A percentile compares a stretch with the other conserved stretches of the same genome.
Evolutionary conservation across 371 early-diverging fungal species (phyloP).

Genomic region (Syncephalastrum sp.): DNA sequence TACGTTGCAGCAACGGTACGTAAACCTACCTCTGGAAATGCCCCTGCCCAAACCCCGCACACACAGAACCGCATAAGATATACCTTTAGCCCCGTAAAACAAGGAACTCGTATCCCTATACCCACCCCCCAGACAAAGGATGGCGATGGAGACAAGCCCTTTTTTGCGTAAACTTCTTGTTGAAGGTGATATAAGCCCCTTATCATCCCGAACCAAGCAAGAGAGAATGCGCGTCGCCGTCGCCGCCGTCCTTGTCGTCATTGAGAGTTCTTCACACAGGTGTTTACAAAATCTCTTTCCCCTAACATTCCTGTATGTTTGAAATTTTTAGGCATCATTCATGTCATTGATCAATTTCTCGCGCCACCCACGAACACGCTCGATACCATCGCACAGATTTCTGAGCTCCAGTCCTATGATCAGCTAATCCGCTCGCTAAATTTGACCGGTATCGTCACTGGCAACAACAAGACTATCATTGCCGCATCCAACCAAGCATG

Average conservation of each 20-base stretch:
- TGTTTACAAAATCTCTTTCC: background rate
- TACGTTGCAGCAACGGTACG: constrained; percentile 32
- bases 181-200: background rate
- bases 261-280: no score
- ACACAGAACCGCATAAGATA: no score
- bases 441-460: constrained; percentile 20
- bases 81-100: background rate
- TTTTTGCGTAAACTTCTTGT: no score
- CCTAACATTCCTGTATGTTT: constrained; percentile 3
- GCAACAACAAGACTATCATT: constrained; percentile 26
- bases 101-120: background rate
- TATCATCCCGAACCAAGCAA: background rate
- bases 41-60: no score
- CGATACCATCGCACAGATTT: constrained; percentile 20
- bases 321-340: constrained; percentile 23
- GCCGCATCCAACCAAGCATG: constrained; percentile 28
- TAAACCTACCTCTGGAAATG: background rate
- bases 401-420: constrained; percentile 20
- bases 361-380: constrained; percentile 16
- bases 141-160: no score
- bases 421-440: constrained; percentile 19
- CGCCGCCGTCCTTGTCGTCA: background rate
- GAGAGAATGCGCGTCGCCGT: background rate
- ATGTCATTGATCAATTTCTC: constrained; percentile 23
- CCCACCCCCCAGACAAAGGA: background rate